Conservation (phyloP, 2,329 filamentous ascomycete species). For the Gaeumannomyces sp. region DNA sequence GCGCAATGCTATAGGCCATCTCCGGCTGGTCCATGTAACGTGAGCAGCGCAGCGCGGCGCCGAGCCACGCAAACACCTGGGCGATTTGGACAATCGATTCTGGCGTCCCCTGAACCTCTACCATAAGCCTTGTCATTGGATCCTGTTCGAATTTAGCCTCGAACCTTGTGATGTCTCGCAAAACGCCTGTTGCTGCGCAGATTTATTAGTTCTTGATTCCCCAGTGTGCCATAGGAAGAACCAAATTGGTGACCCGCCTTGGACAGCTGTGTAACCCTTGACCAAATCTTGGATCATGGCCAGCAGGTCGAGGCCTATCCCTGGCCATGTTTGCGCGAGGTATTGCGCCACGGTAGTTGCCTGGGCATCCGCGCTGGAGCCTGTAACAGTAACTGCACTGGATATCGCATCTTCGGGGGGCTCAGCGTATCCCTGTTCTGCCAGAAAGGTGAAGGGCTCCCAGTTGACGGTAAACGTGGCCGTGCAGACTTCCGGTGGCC, state of each 20-base stretch:
- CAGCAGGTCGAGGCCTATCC: neutral
- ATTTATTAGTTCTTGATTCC: neutral
- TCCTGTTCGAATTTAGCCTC: neutral
- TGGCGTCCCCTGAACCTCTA: neutral
- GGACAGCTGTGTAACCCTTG: neutral
- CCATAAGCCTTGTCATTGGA: neutral
- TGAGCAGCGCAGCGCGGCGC: constrained; percentile 4
- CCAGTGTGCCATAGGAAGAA: neutral
- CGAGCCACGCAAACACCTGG: constrained; percentile 5
- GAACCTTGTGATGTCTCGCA: neutral
- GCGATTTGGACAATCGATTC: neutral
- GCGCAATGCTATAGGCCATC: neutral
- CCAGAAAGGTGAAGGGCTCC: neutral
- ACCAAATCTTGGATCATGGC: neutral
- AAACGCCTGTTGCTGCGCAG: neutral
- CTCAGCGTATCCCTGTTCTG: neutral
- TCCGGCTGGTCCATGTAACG: neutral
- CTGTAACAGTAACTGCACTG: neutral
- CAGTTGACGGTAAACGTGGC: neutral
- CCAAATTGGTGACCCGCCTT: neutral
- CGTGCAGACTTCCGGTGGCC: neutral
- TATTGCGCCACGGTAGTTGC: neutral
- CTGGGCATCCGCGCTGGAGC: neutral
- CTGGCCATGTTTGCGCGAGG: neutral
- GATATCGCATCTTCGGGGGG: neutral